Evolutionary conservation across 2,329 filamentous ascomycete genomes (phyloP), one percentile per base, ranked within the genome.

Genomic region (Chaetomiaceae sp.): DNA sequence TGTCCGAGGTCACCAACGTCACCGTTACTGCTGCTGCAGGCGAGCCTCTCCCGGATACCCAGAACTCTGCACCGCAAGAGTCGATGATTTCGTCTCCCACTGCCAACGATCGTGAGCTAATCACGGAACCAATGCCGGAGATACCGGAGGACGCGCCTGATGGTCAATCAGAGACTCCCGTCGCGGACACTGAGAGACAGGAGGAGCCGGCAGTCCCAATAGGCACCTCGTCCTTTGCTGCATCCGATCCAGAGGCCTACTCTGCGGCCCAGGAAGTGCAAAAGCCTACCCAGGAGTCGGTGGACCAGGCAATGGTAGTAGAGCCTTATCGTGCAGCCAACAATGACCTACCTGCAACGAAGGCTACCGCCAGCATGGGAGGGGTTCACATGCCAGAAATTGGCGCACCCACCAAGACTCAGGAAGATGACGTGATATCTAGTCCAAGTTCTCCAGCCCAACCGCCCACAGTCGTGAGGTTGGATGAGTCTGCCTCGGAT

Each of bases 1-100:
- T 49, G 6, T 36, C 43, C 2, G 48, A 54, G 14, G 42, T 21
- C 27, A 23, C 42, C 2, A 48, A 54, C 13, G 42, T 21, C 27
- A 23, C 42, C 20, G n/a, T 38, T 16, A 42, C 23, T 14, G 33
- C 11, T 16, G 11, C 23, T 16, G 40, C 25, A 13, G 43, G 33
- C n/a, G 44, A 49, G 16, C 6, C 33, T 21, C 27, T 40, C 5
- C 23, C 45, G 13, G 33, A 29, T 27, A 21, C 14, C 6, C 30
- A 49, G n/a, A 32, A 20, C 10, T 13, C 20, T 11, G 38, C 37
- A 11, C 16, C 34, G 30, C 14, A 44, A 18, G 47, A 47, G 30
- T 32, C 21, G 32, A 9, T 16, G 10, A 16, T 14, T 10, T 4
- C 40, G 3, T 13, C 27, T 7, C n/a, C 34, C 7, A 6, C 13